A percentile compares a stretch with the other conserved stretches of the same genome.
Evolutionary conservation across 768 basidiomycete genomes (phyloP).

Genomic region (Leccinum rimulosum): DNA sequence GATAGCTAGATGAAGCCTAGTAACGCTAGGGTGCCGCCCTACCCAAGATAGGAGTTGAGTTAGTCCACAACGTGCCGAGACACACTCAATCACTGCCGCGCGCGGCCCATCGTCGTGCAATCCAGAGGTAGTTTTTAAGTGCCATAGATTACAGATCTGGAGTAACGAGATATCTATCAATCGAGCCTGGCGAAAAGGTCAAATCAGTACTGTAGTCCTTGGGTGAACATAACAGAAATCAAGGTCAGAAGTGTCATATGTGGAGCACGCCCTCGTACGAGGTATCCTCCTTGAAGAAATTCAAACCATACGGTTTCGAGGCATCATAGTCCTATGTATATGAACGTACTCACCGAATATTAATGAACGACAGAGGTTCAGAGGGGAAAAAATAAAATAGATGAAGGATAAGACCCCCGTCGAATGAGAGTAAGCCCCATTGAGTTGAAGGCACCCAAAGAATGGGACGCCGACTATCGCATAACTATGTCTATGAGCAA

Average conservation of each 20-base stretch:
- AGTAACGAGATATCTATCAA: background rate
- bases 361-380: slow-evolving; percentile 52
- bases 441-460: slow-evolving; percentile 59
- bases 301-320: slow-evolving; percentile 52
- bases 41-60: background rate
- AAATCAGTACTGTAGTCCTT: slow-evolving; percentile 9
- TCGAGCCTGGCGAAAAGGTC: background rate
- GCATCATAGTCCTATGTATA: slow-evolving; percentile 49
- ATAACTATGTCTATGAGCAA: slow-evolving; percentile 91
- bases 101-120: background rate
- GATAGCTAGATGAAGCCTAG: background rate
- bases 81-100: background rate
- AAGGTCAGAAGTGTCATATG: slow-evolving; percentile 53
- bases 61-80: background rate
- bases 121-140: background rate
- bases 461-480: slow-evolving; percentile 58
- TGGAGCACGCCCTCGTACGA: slow-evolving; percentile 66
- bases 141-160: background rate
- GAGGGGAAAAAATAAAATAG: slow-evolving; percentile 46
- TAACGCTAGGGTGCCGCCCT: background rate
- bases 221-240: background rate
- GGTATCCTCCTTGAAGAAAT: slow-evolving; percentile 94
- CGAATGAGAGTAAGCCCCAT: slow-evolving; percentile 90
- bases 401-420: slow-evolving; percentile 34
- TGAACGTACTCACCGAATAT: slow-evolving; percentile 26